These are phyloP conservation scores for Westerdykella ornata DNA, from an alignment of 2,329 filamentous ascomycete genomes.

Conservation along the genomic window DNA sequence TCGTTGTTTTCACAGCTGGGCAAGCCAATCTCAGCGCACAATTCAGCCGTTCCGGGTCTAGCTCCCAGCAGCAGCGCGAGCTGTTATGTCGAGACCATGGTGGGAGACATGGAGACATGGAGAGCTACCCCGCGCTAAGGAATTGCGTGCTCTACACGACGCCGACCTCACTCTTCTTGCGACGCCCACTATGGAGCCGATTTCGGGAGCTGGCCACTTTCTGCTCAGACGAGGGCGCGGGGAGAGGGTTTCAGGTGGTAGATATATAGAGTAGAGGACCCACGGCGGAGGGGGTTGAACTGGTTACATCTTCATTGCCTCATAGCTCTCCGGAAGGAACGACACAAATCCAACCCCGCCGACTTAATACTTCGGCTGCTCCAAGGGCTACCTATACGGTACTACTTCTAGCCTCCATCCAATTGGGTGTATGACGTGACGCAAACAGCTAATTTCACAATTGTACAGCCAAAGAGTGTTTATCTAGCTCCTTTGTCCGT, in stretches of 20 bases:
- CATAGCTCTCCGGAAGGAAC: constrained; percentile 5
- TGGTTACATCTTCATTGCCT: constrained; percentile 5
- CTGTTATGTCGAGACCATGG: too few species aligned
- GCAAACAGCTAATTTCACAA: constrained; percentile 11
- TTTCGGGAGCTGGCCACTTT: neutral
- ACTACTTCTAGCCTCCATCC: neutral
- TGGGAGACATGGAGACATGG: too few species aligned
- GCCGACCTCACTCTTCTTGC: neutral
- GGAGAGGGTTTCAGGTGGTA: neutral
- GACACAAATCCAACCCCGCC: neutral
- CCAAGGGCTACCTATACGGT: constrained; percentile 1
- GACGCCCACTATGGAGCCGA: neutral
- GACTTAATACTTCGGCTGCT: constrained; percentile 5
- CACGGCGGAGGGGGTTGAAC: constrained; percentile 13
- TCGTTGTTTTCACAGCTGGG: too few species aligned
- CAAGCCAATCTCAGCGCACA: too few species aligned
- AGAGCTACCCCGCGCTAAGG: neutral
- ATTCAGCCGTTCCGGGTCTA: too few species aligned
- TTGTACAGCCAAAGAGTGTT: constrained; percentile 1
- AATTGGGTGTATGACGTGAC: constrained; percentile 23
- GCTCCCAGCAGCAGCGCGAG: too few species aligned
- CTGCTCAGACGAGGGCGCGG: constrained; percentile 1
- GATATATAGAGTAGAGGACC: constrained; percentile 10
- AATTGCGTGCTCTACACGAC: constrained; percentile 9
- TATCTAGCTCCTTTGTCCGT: constrained; percentile 1